A percentile compares a stretch with the other conserved stretches of the same genome.
Evolutionary conservation across 345 rosid genomes (phyloP).

Genomic region (Cardamine resedifolia): DNA sequence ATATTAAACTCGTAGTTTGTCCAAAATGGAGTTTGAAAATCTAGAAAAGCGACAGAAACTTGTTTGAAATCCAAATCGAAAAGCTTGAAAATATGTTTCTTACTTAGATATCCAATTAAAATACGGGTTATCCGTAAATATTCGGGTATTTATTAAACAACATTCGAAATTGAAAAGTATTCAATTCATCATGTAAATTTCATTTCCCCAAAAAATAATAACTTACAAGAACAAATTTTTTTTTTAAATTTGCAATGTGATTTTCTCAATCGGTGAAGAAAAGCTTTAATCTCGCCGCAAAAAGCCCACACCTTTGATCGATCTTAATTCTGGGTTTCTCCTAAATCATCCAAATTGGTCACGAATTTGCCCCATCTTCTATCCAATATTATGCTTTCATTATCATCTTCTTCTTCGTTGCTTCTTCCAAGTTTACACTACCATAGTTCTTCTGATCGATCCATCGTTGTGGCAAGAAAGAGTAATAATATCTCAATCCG

Average conservation of each 20-base stretch:
- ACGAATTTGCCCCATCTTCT: not conserved
- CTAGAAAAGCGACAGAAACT: no score
- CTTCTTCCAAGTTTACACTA: constrained; percentile 22
- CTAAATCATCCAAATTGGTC: not conserved
- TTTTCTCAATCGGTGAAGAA: not conserved
- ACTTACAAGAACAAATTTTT: no score
- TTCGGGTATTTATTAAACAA: no score
- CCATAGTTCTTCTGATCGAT: constrained; percentile 13
- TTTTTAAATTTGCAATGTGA: constrained; percentile 8
- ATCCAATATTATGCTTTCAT: constrained; percentile 34
- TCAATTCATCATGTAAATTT: no score
- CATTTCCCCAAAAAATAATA: no score
- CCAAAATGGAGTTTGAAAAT: no score
- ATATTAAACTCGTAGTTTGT: no score
- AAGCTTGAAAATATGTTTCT: no score
- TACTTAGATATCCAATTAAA: no score
- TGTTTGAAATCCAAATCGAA: no score
- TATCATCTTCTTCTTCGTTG: constrained; percentile 30
- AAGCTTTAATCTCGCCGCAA: not conserved
- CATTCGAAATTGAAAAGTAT: no score
- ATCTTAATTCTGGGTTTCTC: constrained; percentile 15
- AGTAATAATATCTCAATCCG: constrained; percentile 5
- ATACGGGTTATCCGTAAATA: no score
- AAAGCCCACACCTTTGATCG: constrained; percentile 3
- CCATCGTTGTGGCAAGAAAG: constrained; percentile 3